Evolutionary conservation across 2,329 filamentous ascomycete genomes (phyloP).

Genomic region (Aspergillus luchuensis): DNA sequence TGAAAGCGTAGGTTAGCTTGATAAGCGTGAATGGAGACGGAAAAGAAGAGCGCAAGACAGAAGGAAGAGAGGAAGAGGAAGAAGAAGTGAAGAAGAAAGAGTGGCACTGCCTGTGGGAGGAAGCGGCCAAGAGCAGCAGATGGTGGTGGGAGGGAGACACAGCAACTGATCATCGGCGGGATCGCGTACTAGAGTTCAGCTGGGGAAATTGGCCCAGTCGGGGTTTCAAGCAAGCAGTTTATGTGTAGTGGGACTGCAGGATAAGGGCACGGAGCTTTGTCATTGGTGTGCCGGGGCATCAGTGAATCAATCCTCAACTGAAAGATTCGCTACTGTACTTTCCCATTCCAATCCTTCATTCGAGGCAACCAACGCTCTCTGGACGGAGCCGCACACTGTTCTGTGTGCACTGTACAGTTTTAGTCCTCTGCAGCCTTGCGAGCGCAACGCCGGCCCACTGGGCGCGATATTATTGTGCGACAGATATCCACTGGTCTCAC

Average conservation of each 20-base stretch:
- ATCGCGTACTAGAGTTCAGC: conserved; percentile 2
- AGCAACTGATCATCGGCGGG: conserved; percentile 2
- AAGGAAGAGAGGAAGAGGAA: neutral
- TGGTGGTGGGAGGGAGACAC: neutral
- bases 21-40: neutral
- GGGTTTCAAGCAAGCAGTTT: no score
- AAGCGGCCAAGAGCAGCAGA: neutral
- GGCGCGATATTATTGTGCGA: neutral
- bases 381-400: conserved; percentile 4
- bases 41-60: neutral
- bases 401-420: neutral
- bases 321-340: no score
- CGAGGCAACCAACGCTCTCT: neutral
- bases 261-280: no score
- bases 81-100: neutral
- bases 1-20: neutral
- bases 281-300: no score
- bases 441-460: neutral
- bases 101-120: neutral
- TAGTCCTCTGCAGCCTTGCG: conserved; percentile 7
- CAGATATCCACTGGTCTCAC: conserved; percentile 1
- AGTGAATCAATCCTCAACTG: neutral
- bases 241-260: no score
- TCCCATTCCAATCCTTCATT: neutral
- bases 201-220: neutral